A percentile compares a stretch with the other conserved stretches of the same genome.
These are phyloP conservation scores for Primulina tabacum DNA, from an alignment of 257 asterid genomes.

Conservation along the genomic window DNA sequence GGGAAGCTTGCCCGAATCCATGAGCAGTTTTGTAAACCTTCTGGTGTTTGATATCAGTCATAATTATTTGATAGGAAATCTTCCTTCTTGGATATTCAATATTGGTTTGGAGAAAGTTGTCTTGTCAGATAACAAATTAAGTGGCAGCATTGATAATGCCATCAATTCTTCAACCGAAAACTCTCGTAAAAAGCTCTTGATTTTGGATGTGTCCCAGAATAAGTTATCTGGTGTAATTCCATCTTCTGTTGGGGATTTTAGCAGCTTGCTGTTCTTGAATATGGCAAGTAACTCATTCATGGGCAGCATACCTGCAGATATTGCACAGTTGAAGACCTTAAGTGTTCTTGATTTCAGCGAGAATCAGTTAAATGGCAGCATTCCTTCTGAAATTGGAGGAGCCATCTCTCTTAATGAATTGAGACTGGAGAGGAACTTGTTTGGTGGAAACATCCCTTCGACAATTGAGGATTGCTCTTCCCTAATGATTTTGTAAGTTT, in stretches of 20 bases:
- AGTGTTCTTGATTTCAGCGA: conserved; percentile 58
- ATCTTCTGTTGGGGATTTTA: conserved; percentile 46
- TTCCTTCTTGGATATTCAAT: conserved; percentile 57
- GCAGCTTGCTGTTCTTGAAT: conserved; percentile 49
- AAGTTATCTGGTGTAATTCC: conserved; percentile 54
- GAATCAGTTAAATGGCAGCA: conserved; percentile 62
- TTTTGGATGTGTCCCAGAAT: conserved; percentile 59
- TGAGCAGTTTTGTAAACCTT: conserved; percentile 53
- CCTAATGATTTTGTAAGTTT: conserved; percentile 62
- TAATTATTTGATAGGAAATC: conserved; percentile 50
- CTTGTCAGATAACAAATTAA: conserved; percentile 53
- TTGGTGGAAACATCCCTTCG: conserved; percentile 56
- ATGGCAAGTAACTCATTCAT: conserved; percentile 46
- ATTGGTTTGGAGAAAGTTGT: conserved; percentile 57
- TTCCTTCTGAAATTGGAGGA: conserved; percentile 70
- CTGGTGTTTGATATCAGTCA: conserved; percentile 55
- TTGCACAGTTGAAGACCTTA: conserved; percentile 47
- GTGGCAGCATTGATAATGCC: conserved; percentile 45
- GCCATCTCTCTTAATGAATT: conserved; percentile 52
- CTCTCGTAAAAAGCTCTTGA: conserved; percentile 46
- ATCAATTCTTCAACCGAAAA: conserved; percentile 41
- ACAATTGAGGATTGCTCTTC: conserved; percentile 60
- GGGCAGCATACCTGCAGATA: conserved; percentile 49
- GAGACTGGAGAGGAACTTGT: conserved; percentile 51
- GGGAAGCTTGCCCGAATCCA: conserved; percentile 63